Conservation (phyloP, 2,329 filamentous ascomycete species). For the Pleoardoris graminearum region DNA sequence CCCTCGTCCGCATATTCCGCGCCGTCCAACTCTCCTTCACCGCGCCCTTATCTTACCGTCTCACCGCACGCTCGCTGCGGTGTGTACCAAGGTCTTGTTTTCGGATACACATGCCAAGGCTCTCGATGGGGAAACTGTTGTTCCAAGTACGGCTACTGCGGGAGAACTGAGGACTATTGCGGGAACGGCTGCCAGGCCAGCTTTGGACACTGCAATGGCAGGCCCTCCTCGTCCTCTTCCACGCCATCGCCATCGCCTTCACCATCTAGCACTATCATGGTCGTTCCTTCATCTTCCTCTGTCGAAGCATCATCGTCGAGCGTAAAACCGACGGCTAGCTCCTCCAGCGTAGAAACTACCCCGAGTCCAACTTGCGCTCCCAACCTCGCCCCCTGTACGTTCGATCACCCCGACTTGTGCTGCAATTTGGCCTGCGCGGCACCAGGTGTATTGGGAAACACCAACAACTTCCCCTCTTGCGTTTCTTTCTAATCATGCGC, state of each 20-base stretch:
- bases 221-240: neutral
- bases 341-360: neutral
- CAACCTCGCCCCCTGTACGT: neutral
- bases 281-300: neutral
- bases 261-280: neutral
- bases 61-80: neutral
- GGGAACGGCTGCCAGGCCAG: slow-evolving; percentile 57
- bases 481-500: neutral
- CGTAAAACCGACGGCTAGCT: neutral
- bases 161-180: slow-evolving; percentile 51
- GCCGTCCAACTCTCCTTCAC: neutral
- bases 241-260: neutral
- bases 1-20: neutral
- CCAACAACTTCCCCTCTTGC: neutral
- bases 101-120: slow-evolving; percentile 46
- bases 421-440: neutral
- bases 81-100: neutral
- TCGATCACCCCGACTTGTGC: neutral
- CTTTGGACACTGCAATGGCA: slow-evolving; percentile 1
- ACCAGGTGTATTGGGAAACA: neutral
- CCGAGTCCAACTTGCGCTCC: neutral
- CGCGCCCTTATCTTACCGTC: neutral
- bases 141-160: slow-evolving; percentile 59
- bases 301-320: neutral
- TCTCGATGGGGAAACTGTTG: slow-evolving; percentile 53